phyloP scores from a whole-genome alignment of 192 early-diverging fungal species.

The Powellomyces hirtus region DNA sequence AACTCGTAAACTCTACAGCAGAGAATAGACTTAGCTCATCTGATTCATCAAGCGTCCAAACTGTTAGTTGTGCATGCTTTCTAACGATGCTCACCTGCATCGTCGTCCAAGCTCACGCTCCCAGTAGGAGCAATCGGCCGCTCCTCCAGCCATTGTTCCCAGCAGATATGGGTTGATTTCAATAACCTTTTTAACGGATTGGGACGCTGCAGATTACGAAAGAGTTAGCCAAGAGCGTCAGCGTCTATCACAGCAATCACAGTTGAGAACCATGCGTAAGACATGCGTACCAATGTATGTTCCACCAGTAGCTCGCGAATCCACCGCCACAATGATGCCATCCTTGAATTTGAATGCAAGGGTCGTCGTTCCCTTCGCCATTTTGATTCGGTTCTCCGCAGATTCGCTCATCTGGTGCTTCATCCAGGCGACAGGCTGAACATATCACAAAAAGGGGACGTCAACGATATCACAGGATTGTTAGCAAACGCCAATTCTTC shows the following conservation, averaged over 20 bases:
- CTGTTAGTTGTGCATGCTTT: background rate
- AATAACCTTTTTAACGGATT: conserved; percentile 97
- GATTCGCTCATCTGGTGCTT: conserved; percentile 69
- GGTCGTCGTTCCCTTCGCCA: conserved; percentile 97
- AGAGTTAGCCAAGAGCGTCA: background rate
- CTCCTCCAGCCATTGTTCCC: conserved; percentile 99
- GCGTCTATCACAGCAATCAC: too few species aligned
- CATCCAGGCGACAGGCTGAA: conserved; percentile 82
- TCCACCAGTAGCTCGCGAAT: conserved; percentile 94
- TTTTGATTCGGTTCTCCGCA: conserved; percentile 80
- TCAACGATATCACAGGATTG: background rate
- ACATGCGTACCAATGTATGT: conserved; percentile 82
- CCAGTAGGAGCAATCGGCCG: conserved; percentile 98
- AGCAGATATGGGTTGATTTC: conserved; percentile 98
- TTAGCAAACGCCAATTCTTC: background rate
- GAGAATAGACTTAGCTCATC: background rate
- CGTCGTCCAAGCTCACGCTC: conserved; percentile 93
- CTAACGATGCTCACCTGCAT: conserved; percentile 53
- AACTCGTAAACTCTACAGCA: conserved; percentile 80
- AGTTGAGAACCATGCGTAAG: too few species aligned
- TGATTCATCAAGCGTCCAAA: background rate
- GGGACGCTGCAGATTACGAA: conserved; percentile 84
- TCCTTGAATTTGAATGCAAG: conserved; percentile 95
- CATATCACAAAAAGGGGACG: too few species aligned
- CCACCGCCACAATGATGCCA: conserved; percentile 92